These are phyloP conservation scores for Trichophyton rubrum DNA, from an alignment of 2,329 filamentous ascomycete species.

Conservation along the genomic window DNA sequence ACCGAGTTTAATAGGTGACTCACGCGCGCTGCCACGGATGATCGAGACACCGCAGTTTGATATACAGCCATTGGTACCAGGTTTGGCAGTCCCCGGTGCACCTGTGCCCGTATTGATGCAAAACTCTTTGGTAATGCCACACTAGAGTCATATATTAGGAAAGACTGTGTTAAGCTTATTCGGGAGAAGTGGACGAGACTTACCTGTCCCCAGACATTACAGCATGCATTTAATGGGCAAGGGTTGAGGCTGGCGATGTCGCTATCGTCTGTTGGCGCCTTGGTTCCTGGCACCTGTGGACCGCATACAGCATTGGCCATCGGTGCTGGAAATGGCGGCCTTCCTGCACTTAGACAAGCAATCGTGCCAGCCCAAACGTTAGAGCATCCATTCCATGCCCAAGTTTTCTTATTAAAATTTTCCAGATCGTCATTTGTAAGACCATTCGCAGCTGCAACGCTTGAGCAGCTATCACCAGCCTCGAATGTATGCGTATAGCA, in stretches of 20 bases:
- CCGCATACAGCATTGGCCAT: conserved; percentile 34
- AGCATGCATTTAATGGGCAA: conserved; percentile 36
- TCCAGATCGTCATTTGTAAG: conserved; percentile 26
- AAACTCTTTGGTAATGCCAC: conserved; percentile 15
- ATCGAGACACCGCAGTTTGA: not conserved
- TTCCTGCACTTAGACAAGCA: conserved; percentile 33
- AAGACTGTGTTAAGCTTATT: conserved; percentile 34
- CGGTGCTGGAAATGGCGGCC: conserved; percentile 31
- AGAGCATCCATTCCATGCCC: conserved; percentile 32
- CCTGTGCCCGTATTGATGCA: conserved; percentile 28
- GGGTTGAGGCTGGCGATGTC: conserved; percentile 36
- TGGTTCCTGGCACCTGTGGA: conserved; percentile 33
- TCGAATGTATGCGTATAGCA: conserved; percentile 29
- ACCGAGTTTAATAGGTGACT: conserved; percentile 15
- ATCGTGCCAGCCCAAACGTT: conserved; percentile 19
- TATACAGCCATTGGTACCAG: not conserved
- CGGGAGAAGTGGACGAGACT: conserved; percentile 35
- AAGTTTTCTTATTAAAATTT: conserved; percentile 32
- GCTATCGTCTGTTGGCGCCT: conserved; percentile 21
- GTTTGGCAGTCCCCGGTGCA: conserved; percentile 1
- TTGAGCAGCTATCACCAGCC: conserved; percentile 26
- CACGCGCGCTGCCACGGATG: conserved; percentile 10
- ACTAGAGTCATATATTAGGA: conserved; percentile 15
- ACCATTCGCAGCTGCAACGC: conserved; percentile 29
- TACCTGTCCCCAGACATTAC: conserved; percentile 22